A percentile compares a stretch with the other conserved stretches of the same genome.
phyloP scores from a whole-genome alignment of 2,329 filamentous ascomycete species.

The Fusarium mangiferae region DNA sequence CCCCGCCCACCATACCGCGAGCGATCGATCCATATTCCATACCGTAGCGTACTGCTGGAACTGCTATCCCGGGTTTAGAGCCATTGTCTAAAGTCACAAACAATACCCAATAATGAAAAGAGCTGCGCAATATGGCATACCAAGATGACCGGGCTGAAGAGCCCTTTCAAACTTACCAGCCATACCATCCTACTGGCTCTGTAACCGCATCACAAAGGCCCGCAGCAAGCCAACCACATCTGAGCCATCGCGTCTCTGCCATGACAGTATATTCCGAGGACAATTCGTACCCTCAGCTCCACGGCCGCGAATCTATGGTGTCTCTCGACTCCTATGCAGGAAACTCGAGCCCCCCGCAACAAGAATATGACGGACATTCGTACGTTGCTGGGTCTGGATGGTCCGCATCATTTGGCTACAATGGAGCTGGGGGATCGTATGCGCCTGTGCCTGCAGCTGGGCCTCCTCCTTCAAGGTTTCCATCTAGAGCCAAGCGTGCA shows the following conservation, averaged over 20 bases:
- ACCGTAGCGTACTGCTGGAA: constrained; percentile 4
- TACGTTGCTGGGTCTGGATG: constrained; percentile 39
- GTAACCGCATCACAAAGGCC: constrained; percentile 9
- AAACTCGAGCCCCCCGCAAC: constrained; percentile 24
- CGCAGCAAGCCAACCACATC: constrained; percentile 25
- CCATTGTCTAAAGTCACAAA: background rate
- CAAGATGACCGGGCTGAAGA: constrained; percentile 46
- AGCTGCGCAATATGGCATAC: constrained; percentile 44
- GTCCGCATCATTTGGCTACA: constrained; percentile 46
- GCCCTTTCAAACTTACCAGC: constrained; percentile 38
- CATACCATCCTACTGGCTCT: constrained; percentile 23
- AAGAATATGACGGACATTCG: constrained; percentile 28
- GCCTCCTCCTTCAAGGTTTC: constrained; percentile 29
- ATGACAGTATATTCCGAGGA: constrained; percentile 48
- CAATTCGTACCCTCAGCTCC: constrained; percentile 44
- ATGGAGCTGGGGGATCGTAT: constrained; percentile 43
- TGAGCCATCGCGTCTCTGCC: constrained; percentile 49
- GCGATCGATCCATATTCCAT: constrained; percentile 5
- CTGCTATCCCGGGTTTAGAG: background rate
- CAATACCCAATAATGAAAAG: constrained; percentile 37
- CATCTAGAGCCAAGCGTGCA: constrained; percentile 42
- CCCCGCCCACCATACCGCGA: constrained; percentile 19
- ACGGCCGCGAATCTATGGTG: constrained; percentile 52
- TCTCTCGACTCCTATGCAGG: constrained; percentile 51
- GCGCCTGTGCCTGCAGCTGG: constrained; percentile 40